A percentile compares a stretch with the other conserved stretches of the same genome.
phyloP scores from a whole-genome alignment of 1,284 basidiomycete genomes.

The Heimioporus retisporus region DNA sequence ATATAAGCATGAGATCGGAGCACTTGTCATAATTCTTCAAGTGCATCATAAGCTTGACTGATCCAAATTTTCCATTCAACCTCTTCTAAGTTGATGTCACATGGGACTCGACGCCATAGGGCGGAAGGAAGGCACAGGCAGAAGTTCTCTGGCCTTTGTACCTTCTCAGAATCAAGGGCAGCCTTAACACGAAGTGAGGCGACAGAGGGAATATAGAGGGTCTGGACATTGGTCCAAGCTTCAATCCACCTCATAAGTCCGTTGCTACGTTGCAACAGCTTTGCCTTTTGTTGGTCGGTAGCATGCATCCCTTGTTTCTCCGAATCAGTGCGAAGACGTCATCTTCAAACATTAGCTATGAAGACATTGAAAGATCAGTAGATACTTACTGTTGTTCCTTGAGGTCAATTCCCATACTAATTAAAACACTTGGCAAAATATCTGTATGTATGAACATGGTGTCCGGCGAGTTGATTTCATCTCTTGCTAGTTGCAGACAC shows the following conservation, averaged over 20 bases:
- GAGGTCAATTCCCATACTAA: slow-evolving; percentile 9
- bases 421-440: slow-evolving; percentile 10
- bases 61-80: slow-evolving; percentile 14
- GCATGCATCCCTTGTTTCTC: background rate
- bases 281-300: slow-evolving; percentile 14
- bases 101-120: background rate
- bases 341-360: slow-evolving; percentile 4
- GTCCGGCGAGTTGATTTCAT: background rate
- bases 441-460: slow-evolving; percentile 7
- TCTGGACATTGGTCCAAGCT: slow-evolving; percentile 16
- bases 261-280: slow-evolving; percentile 6
- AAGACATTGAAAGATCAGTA: background rate
- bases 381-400: slow-evolving; percentile 19
- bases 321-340: slow-evolving; percentile 12
- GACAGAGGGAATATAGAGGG: slow-evolving; percentile 15
- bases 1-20: slow-evolving; percentile 9
- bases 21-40: slow-evolving; percentile 14
- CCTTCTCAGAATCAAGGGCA: background rate
- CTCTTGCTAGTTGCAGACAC: background rate
- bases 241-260: background rate
- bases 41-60: slow-evolving; percentile 10
- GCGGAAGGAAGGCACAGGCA: slow-evolving; percentile 5
- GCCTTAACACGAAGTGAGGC: background rate
- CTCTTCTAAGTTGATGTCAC: background rate
- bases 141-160: background rate